Evolutionary conservation across 805 yeast species (phyloP).

Genomic region (Hanseniaspora occidentalis): DNA sequence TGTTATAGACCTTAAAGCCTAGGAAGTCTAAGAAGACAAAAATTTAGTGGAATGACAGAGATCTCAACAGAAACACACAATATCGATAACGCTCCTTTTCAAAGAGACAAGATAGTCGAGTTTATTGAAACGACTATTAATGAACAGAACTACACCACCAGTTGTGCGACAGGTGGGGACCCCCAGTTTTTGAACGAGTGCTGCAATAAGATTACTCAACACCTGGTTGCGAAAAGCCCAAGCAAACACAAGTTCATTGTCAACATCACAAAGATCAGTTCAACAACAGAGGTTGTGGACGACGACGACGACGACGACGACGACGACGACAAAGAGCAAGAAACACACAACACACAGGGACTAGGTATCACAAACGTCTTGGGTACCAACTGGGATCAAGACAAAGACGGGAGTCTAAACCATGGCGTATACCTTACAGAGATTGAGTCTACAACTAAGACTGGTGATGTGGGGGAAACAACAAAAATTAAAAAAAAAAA

Average conservation of each 20-base stretch:
- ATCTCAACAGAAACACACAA: conserved; percentile 11
- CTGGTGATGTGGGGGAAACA: too few relatives aligned
- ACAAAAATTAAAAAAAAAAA: too few relatives aligned
- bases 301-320: conserved; percentile 7
- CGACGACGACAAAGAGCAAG: too few relatives aligned
- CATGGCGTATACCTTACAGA: conserved; percentile 13
- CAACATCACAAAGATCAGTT: conserved; percentile 27
- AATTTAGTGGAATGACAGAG: too few relatives aligned
- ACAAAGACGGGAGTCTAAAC: conserved; percentile 40
- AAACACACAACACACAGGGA: too few relatives aligned
- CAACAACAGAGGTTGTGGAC: conserved; percentile 13
- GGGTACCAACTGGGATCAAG: conserved; percentile 46
- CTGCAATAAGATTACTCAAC: conserved; percentile 5
- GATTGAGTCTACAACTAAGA: too few relatives aligned
- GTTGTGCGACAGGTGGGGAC: too few relatives aligned
- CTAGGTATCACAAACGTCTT: conserved; percentile 25
- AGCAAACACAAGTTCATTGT: conserved; percentile 46
- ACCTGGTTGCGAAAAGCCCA: conserved; percentile 32
- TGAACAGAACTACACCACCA: too few relatives aligned
- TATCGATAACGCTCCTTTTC: conserved; percentile 13
- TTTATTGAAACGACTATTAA: conserved; percentile 10
- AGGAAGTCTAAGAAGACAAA: too few relatives aligned
- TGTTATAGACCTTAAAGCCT: too few relatives aligned
- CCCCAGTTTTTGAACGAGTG: too few relatives aligned
- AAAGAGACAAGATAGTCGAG: conserved; percentile 10